These are phyloP conservation scores for Polyplosphaeria fusca DNA, from an alignment of 495 filamentous ascomycete genomes.

Conservation along the genomic window DNA sequence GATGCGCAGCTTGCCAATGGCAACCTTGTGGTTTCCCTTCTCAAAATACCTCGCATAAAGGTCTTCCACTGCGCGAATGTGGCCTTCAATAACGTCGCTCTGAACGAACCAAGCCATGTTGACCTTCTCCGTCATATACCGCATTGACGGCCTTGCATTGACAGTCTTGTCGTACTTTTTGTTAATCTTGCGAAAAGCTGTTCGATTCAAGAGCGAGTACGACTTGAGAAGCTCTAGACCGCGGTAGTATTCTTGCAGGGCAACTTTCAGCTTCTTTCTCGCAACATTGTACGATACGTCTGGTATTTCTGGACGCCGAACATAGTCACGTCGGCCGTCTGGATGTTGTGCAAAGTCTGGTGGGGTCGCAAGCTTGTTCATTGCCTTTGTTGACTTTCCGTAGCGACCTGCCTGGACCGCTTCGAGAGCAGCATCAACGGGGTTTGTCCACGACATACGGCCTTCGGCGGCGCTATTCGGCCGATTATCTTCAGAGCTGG, in stretches of 20 bases:
- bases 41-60: conserved; percentile 92
- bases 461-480: not conserved
- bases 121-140: conserved; percentile 90
- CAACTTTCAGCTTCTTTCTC: conserved; percentile 85
- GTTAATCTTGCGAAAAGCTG: conserved; percentile 94
- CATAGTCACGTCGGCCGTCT: conserved; percentile 35
- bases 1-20: conserved; percentile 76
- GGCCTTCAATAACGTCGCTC: conserved; percentile 72
- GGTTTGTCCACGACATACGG: conserved; percentile 29
- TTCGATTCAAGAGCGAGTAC: conserved; percentile 82
- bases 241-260: conserved; percentile 88
- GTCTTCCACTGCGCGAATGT: conserved; percentile 77
- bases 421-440: conserved; percentile 39
- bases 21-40: conserved; percentile 84
- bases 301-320: conserved; percentile 36
- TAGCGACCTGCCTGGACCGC: conserved; percentile 44
- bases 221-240: conserved; percentile 87
- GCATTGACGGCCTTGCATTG: conserved; percentile 67
- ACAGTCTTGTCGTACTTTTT: conserved; percentile 96
- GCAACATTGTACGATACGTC: conserved; percentile 77
- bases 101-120: conserved; percentile 87
- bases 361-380: conserved; percentile 53
- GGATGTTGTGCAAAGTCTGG: conserved; percentile 21
- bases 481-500: conserved; percentile 24
- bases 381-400: conserved; percentile 57